phyloP scores from a whole-genome alignment of 257 asterid genomes.

The Perilla frutescens region DNA sequence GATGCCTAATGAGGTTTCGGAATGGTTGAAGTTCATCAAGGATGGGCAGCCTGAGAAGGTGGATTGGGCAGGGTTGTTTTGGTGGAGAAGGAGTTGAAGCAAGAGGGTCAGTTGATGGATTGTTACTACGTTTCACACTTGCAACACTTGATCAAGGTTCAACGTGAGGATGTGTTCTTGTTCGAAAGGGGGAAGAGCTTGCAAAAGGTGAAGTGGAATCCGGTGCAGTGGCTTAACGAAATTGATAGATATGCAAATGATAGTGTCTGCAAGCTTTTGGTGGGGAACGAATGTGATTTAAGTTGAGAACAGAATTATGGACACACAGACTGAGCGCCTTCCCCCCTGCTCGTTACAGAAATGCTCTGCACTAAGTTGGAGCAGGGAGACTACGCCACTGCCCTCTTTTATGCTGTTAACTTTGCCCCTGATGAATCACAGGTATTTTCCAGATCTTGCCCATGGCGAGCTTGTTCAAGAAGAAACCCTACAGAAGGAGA shows the following conservation, averaged over 20 bases:
- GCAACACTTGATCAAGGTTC: constrained; percentile 73
- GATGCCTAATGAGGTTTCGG: constrained; percentile 68
- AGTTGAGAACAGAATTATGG: too few species aligned
- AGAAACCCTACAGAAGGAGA: too few species aligned
- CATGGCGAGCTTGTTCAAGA: too few species aligned
- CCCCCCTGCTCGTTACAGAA: constrained; percentile 67
- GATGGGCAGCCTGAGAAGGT: constrained; percentile 88
- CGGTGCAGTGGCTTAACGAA: constrained; percentile 40
- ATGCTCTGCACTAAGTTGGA: constrained; percentile 68
- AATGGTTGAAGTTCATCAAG: constrained; percentile 63
- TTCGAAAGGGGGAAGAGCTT: constrained; percentile 32
- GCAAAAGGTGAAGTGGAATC: constrained; percentile 35
- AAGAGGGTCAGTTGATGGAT: constrained; percentile 62
- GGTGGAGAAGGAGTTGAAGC: constrained; percentile 86
- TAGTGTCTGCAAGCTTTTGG: too few species aligned
- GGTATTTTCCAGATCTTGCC: constrained; percentile 57
- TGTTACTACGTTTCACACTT: constrained; percentile 87
- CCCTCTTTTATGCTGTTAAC: constrained; percentile 57
- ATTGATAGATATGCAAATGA: too few species aligned
- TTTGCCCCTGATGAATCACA: constrained; percentile 53
- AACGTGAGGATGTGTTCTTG: constrained; percentile 49
- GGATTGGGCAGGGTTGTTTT: constrained; percentile 83
- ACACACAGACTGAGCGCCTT: constrained; percentile 46
- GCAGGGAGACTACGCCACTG: constrained; percentile 54
- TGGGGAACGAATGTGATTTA: too few species aligned